Evolutionary conservation across 2,329 filamentous ascomycete genomes (phyloP).

Genomic region (Colletotrichum tropicale): DNA sequence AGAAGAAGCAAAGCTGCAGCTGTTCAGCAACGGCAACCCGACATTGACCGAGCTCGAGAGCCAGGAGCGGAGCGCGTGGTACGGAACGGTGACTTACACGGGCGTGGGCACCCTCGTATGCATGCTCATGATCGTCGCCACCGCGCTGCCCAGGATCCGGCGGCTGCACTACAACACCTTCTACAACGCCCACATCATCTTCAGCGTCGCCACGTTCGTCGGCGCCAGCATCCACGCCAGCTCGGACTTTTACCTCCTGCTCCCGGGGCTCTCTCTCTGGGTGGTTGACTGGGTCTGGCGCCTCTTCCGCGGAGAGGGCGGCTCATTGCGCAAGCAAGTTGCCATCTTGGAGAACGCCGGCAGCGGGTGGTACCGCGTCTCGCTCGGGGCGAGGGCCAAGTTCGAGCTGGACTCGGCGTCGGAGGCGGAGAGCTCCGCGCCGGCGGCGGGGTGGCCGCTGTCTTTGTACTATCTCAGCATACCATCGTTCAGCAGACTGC

Average conservation of each 20-base stretch:
- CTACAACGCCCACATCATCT: slow-evolving; percentile 18
- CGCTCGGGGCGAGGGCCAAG: not conserved
- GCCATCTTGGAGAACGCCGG: slow-evolving; percentile 4
- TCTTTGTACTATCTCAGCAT: slow-evolving; percentile 8
- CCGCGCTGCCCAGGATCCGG: slow-evolving; percentile 14
- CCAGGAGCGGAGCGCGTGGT: not conserved
- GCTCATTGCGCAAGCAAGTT: not conserved
- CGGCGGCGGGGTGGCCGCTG: not conserved
- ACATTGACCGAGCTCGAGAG: slow-evolving; percentile 12
- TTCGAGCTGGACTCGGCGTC: not conserved
- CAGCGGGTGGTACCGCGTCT: not conserved
- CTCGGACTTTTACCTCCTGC: slow-evolving; percentile 21
- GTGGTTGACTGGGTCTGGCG: slow-evolving; percentile 13
- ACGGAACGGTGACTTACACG: slow-evolving; percentile 2
- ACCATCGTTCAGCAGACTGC: slow-evolving; percentile 9
- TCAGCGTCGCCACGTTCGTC: slow-evolving; percentile 1
- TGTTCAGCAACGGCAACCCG: slow-evolving; percentile 18
- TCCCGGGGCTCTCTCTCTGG: slow-evolving; percentile 15
- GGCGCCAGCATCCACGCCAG: slow-evolving; percentile 15
- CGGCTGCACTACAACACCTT: slow-evolving; percentile 18
- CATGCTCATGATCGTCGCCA: slow-evolving; percentile 4
- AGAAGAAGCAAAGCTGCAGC: not conserved
- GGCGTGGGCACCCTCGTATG: not conserved
- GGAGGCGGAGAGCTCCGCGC: not conserved
- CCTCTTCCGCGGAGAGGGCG: slow-evolving; percentile 1